phyloP scores from a whole-genome alignment of 2,329 filamentous ascomycete genomes.

The Microdochium trichocladiopsis region DNA sequence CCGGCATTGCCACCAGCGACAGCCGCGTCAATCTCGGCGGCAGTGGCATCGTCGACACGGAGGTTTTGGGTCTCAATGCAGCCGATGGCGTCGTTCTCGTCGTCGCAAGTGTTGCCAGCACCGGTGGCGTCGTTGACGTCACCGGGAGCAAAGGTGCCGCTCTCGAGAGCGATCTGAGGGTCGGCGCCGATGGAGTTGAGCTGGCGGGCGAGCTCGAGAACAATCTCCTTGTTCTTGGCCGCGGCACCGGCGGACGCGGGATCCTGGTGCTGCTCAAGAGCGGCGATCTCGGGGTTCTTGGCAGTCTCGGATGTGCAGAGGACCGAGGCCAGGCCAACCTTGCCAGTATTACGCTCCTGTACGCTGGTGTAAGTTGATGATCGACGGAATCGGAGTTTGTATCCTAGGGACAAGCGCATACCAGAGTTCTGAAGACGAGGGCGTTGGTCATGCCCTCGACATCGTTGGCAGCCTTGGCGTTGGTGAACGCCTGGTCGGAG shows the following conservation, averaged over 20 bases:
- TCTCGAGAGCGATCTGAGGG: constrained; percentile 51
- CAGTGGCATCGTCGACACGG: constrained; percentile 44
- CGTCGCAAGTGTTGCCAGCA: constrained; percentile 48
- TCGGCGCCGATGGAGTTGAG: constrained; percentile 56
- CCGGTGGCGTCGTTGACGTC: constrained; percentile 34
- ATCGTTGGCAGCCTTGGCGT: constrained; percentile 45
- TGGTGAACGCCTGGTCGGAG: constrained; percentile 53
- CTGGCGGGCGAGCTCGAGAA: constrained; percentile 51
- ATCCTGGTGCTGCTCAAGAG: constrained; percentile 60
- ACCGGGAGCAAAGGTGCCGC: constrained; percentile 58
- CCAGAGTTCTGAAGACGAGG: constrained; percentile 46
- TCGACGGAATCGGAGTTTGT: too few species aligned
- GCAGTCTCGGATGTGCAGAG: constrained; percentile 47
- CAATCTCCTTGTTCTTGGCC: constrained; percentile 52
- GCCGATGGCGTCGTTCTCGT: constrained; percentile 36
- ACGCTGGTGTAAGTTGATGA: too few species aligned
- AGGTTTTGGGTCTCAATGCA: constrained; percentile 51
- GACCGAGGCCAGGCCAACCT: constrained; percentile 49
- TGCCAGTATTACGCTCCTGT: constrained; percentile 51
- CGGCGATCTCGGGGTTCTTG: constrained; percentile 58
- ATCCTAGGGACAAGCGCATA: constrained; percentile 31
- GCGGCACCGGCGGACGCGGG: constrained; percentile 52
- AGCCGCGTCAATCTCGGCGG: constrained; percentile 46
- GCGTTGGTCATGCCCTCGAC: constrained; percentile 46
- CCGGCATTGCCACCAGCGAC: constrained; percentile 25